A percentile compares a stretch with the other conserved stretches of the same genome.
Conservation (phyloP, 805 yeast species). For the Metschnikowia kunwiensis region DNA sequence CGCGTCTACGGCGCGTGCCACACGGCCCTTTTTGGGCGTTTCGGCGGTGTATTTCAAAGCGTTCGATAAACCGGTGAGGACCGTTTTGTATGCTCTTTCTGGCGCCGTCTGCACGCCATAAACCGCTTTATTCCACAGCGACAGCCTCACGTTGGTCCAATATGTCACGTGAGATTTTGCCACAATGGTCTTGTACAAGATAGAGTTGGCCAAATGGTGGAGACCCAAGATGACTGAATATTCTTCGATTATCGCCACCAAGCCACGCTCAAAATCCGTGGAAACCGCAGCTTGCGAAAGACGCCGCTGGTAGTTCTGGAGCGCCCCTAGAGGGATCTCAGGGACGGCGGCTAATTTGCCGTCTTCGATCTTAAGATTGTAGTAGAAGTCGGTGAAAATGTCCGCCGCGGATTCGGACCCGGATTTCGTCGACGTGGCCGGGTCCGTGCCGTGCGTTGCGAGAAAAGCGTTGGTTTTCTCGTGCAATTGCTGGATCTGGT, state of each 20-base stretch:
- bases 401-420: constrained; percentile 12
- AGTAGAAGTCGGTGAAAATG: constrained; percentile 19
- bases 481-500: constrained; percentile 23
- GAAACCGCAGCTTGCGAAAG: constrained; percentile 1
- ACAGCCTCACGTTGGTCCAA: constrained; percentile 31
- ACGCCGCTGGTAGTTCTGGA: constrained; percentile 8
- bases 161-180: constrained; percentile 33
- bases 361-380: constrained; percentile 12
- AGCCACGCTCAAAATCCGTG: constrained; percentile 10
- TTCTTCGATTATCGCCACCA: constrained; percentile 21
- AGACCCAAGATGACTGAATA: constrained; percentile 24
- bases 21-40: background rate
- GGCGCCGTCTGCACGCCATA: constrained; percentile 39
- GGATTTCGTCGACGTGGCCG: constrained; percentile 11
- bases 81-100: constrained; percentile 10
- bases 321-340: constrained; percentile 10
- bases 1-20: background rate
- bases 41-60: constrained; percentile 1
- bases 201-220: constrained; percentile 30
- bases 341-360: constrained; percentile 14
- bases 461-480: constrained; percentile 21
- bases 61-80: constrained; percentile 3
- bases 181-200: constrained; percentile 33
- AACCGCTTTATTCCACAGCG: constrained; percentile 24
- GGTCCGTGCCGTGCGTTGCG: constrained; percentile 17